Base-by-base conservation (phyloP, 23 red algal species). In the Pyropia yezoensis region DNA sequence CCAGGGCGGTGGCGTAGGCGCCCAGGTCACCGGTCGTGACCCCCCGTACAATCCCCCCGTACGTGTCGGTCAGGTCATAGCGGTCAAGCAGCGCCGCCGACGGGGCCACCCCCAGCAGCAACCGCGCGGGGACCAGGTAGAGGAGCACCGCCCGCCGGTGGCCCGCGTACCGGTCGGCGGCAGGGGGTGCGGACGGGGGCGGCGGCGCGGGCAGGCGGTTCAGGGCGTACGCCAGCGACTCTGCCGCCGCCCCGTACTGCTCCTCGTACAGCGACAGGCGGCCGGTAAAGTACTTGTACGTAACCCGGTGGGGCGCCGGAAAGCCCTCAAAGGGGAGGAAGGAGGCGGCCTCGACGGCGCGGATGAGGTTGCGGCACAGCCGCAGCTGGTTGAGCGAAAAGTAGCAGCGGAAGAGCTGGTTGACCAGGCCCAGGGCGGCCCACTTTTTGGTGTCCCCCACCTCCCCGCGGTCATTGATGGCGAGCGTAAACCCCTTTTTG, bases 201-300 rank as follows among this genome's bases (percentile, higher is more conserved):
- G 39, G 39, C 11, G 39, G 6, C 7, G 39, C 39, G 39, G 39
- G 39, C 39, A 47, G 39, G 23, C 78, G 17, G 17, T 54, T 14
- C 8, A 83, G 49, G n/a, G 92, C 78, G 52, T 74, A 89, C 58
- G 51, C 57, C 56, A 96, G 78, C 66, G 76, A 65, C n/a, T 33
- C 67, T 9, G 69, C 74, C 26, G 92, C 86, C 18, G 73, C 80
- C 16, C 33, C 58, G 19, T 75, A 74, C 24, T 70, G 54, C 70
- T 96, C 85, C 50, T 96, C 92, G 65, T 86, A 96, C 13, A 96
- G 76, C 18, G 70, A 34, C 11, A 96, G 79, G n/a, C 92, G 74
- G 26, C 92, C 92, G 0, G 74, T 54, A 55, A 49, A 96, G 64
- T 79, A 96, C 21, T 73, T 50, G 74, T 90, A 96, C 12, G 92